Conservation (phyloP, 306 rosid species). For the Phaseolus lunatus region DNA sequence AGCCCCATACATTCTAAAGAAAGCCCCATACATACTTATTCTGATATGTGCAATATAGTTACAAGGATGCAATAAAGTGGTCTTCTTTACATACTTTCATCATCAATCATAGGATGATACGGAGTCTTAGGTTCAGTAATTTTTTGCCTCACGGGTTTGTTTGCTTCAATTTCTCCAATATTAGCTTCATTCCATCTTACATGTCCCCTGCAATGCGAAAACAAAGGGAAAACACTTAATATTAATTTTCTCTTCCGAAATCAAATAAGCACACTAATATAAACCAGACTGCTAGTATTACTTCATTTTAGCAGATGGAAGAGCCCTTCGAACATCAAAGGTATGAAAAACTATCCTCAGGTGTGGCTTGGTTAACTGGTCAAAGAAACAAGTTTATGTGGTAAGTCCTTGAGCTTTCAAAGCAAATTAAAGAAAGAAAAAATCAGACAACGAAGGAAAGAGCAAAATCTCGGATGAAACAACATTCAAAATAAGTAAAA, state of each 20-base stretch:
- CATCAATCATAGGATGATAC: slow-evolving; percentile 57
- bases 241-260: slow-evolving; percentile 14
- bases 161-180: slow-evolving; percentile 60
- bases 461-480: slow-evolving; percentile 31
- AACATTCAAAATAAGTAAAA: slow-evolving; percentile 28
- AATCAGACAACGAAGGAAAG: background rate
- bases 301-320: slow-evolving; percentile 65
- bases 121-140: slow-evolving; percentile 70
- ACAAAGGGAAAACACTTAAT: slow-evolving; percentile 36
- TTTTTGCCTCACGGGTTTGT: slow-evolving; percentile 61
- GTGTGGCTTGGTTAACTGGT: slow-evolving; percentile 50
- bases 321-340: slow-evolving; percentile 44
- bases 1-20: slow-evolving; percentile 31
- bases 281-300: slow-evolving; percentile 47
- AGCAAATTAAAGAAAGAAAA: background rate
- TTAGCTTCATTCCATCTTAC: slow-evolving; percentile 63
- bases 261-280: slow-evolving; percentile 18
- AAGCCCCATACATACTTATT: background rate
- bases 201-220: slow-evolving; percentile 50
- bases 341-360: slow-evolving; percentile 47
- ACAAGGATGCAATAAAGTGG: slow-evolving; percentile 42
- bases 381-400: slow-evolving; percentile 30
- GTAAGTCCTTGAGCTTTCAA: slow-evolving; percentile 42
- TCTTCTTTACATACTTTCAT: slow-evolving; percentile 51
- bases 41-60: slow-evolving; percentile 32